phyloP scores from a whole-genome alignment of 768 basidiomycete genomes.

The Rhizopogon vesiculosus region DNA sequence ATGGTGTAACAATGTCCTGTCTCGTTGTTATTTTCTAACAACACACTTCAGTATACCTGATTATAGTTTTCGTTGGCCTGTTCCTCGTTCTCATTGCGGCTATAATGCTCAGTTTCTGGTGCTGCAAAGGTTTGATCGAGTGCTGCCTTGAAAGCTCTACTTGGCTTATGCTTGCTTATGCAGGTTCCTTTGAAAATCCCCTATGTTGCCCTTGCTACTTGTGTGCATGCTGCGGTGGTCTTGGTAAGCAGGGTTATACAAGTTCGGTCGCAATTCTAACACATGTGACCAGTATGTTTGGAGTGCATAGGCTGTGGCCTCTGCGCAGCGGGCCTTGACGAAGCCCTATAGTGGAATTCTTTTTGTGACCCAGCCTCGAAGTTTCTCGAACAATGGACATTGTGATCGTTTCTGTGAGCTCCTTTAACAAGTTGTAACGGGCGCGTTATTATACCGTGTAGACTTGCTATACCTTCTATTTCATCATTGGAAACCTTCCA shows the following conservation, averaged over 20 bases:
- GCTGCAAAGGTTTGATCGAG: slow-evolving; percentile 44
- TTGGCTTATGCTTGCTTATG: neutral
- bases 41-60: slow-evolving; percentile 47
- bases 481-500: neutral
- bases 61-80: slow-evolving; percentile 61
- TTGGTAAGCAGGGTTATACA: slow-evolving; percentile 36
- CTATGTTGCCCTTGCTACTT: slow-evolving; percentile 68
- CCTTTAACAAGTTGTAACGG: neutral
- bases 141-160: neutral
- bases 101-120: slow-evolving; percentile 61
- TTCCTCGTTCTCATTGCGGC: slow-evolving; percentile 48
- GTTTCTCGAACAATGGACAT: neutral
- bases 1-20: slow-evolving; percentile 9
- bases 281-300: slow-evolving; percentile 42
- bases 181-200: slow-evolving; percentile 58
- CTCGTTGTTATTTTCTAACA: neutral
- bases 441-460: no score
- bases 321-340: slow-evolving; percentile 48
- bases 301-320: slow-evolving; percentile 70
- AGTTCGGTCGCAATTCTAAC: neutral
- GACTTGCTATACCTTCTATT: neutral
- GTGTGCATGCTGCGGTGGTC: slow-evolving; percentile 68
- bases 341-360: slow-evolving; percentile 9
- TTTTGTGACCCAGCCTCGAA: neutral
- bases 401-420: neutral